Base-by-base conservation (phyloP, 225 moss, liverwort and hornwort genomes). In the Asterella californica region DNA sequence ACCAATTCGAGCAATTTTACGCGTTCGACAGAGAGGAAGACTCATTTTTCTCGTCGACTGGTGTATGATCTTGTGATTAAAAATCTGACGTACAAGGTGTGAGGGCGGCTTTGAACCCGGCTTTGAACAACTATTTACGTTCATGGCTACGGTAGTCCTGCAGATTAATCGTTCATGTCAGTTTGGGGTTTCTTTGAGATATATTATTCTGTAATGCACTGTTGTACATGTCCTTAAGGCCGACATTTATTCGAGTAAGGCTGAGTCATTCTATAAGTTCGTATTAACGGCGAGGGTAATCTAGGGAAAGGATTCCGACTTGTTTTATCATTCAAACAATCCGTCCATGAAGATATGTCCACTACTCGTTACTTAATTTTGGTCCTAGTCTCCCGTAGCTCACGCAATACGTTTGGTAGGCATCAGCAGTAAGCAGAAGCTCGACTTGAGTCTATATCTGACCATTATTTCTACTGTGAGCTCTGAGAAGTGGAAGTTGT, bases 31-130 rank as follows among this genome's bases (percentile, higher is more conserved):
- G 30, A 29, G 53, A 59, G 21, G 57, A 76, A 59, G 55, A 38
- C 11, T 59, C 71, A 21, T 25, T 50, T 47, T 11, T 47, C 72
- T 48, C 74, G 74, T 53, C 81, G 84, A 32, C 55, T 78, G 48
- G 15, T 81, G 5, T 84, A 84, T 68, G 79, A 84, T 55, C 75
- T 84, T 59, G 30, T n/a, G 29, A 79, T 81, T 61, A 49, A 75
- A 65, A 63, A 84, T 34, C 22, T 84, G 34, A 74, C 81, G 18
- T 84, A 84, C 17, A 81, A 81, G 84, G 84, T 84, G 60, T 2
- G 73, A 29, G 15, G 18, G 5, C 19, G 6, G 48, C 7, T 48
- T 48, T 48, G 7, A 11, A 11, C 10, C 54, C 18, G 11, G 10
- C 8, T 17, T 2, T 9, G 54, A 14, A 54, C 2, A 54, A 57